phyloP scores from a whole-genome alignment of 768 basidiomycete species.

The Tylopilus sp. region DNA sequence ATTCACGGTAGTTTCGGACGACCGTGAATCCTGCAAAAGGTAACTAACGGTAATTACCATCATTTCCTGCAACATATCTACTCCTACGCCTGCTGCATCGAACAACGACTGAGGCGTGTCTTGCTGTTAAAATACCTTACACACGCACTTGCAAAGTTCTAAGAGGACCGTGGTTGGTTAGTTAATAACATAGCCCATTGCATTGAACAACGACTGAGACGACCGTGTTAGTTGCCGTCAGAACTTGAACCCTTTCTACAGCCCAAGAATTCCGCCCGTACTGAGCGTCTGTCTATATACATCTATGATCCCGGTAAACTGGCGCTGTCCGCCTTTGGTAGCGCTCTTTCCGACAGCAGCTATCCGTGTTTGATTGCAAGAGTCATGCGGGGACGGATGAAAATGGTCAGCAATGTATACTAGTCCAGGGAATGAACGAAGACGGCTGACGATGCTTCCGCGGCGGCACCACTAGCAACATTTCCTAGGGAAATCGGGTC shows the following conservation, averaged over 20 bases:
- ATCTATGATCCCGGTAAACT: constrained; percentile 40
- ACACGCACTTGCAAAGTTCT: too few species aligned
- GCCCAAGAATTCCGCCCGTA: constrained; percentile 38
- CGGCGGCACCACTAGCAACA: constrained; percentile 41
- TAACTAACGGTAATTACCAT: too few species aligned
- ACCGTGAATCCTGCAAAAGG: too few species aligned
- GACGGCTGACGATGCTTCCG: constrained; percentile 40
- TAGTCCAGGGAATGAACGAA: constrained; percentile 49
- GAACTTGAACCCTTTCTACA: constrained; percentile 46
- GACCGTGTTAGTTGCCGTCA: too few species aligned
- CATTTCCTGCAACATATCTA: too few species aligned
- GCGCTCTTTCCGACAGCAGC: constrained; percentile 39
- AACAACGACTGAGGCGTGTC: too few species aligned
- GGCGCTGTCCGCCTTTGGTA: constrained; percentile 37
- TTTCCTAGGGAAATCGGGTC: constrained; percentile 30
- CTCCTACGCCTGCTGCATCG: too few species aligned
- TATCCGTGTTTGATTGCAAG: constrained; percentile 37
- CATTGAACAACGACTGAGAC: too few species aligned
- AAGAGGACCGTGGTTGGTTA: too few species aligned
- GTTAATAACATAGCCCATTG: too few species aligned
- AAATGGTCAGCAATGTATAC: constrained; percentile 24
- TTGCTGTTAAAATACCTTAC: too few species aligned
- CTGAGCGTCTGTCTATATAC: constrained; percentile 42
- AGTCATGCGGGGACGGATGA: neutral
- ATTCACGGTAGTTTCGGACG: too few species aligned